Evolutionary conservation across 345 rosid species (phyloP).

Genomic region (Heritiera littoralis): DNA sequence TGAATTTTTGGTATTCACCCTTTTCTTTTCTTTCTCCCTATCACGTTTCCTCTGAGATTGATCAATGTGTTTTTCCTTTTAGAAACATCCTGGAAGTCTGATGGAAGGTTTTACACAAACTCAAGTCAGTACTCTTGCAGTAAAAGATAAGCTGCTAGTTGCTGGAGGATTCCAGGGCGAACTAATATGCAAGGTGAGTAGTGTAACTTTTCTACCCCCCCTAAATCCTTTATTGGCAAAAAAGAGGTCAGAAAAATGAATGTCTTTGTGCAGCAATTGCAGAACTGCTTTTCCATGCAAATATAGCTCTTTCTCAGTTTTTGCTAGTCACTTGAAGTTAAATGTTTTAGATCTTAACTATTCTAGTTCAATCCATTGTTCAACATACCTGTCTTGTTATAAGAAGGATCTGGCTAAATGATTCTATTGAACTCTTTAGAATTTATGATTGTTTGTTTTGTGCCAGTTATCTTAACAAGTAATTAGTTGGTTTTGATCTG

Average conservation of each 20-base stretch:
- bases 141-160: slow-evolving; percentile 62
- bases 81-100: slow-evolving; percentile 77
- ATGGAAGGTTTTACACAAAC: slow-evolving; percentile 76
- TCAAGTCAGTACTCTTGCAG: slow-evolving; percentile 85
- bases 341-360: background rate
- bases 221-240: too few species aligned
- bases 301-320: slow-evolving; percentile 12
- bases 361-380: background rate
- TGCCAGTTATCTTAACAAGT: background rate
- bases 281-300: slow-evolving; percentile 9
- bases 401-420: slow-evolving; percentile 2
- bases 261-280: slow-evolving; percentile 9
- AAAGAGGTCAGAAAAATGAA: background rate
- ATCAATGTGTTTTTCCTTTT: background rate
- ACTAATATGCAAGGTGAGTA: slow-evolving; percentile 68
- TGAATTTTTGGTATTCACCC: background rate
- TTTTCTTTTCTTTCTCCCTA: background rate
- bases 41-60: background rate
- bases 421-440: background rate
- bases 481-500: slow-evolving; percentile 5
- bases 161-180: slow-evolving; percentile 90
- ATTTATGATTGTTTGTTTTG: slow-evolving; percentile 2
- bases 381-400: background rate
- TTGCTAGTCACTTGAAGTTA: background rate
- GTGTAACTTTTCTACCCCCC: too few species aligned